These are phyloP conservation scores for Escovopsis sp. DNA, from an alignment of 2,329 filamentous ascomycete genomes.

Conservation along the genomic window DNA sequence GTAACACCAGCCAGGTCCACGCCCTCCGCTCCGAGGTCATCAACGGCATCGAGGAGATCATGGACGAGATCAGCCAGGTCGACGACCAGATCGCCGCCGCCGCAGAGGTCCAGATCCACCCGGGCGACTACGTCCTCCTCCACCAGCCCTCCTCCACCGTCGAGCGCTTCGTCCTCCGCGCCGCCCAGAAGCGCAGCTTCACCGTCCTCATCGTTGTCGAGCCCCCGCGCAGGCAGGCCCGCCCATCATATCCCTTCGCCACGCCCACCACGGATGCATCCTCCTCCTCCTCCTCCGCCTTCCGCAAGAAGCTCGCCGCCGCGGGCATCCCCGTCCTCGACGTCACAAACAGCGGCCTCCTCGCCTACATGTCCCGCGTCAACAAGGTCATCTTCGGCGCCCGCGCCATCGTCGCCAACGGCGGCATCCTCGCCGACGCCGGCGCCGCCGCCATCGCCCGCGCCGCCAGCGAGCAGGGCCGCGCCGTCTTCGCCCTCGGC, in stretches of 20 bases:
- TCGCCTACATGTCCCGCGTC: slow-evolving; percentile 86
- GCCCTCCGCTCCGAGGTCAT: slow-evolving; percentile 83
- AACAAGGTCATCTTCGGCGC: slow-evolving; percentile 91
- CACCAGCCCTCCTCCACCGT: slow-evolving; percentile 76
- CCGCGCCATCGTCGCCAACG: slow-evolving; percentile 75
- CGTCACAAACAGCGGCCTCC: slow-evolving; percentile 71
- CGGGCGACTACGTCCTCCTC: slow-evolving; percentile 82
- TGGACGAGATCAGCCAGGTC: slow-evolving; percentile 84
- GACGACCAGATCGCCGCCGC: slow-evolving; percentile 86
- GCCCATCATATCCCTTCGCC: too few species aligned
- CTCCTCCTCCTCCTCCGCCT: slow-evolving; percentile 31
- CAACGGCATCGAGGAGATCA: slow-evolving; percentile 86
- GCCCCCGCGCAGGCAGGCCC: slow-evolving; percentile 24
- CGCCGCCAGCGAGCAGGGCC: slow-evolving; percentile 67
- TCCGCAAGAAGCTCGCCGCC: slow-evolving; percentile 64
- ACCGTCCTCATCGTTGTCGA: slow-evolving; percentile 73
- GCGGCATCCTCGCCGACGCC: slow-evolving; percentile 67
- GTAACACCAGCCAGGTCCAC: slow-evolving; percentile 33
- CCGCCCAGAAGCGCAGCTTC: slow-evolving; percentile 79
- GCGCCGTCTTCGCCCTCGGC: slow-evolving; percentile 74
- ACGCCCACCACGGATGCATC: slow-evolving; percentile 1
- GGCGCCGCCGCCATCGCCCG: slow-evolving; percentile 74
- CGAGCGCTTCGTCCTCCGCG: slow-evolving; percentile 76
- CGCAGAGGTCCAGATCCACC: slow-evolving; percentile 82
- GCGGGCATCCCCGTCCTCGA: slow-evolving; percentile 71